Conservation (phyloP, 192 early-diverging fungal genomes). For the Phlyctochytrium arcticum region DNA sequence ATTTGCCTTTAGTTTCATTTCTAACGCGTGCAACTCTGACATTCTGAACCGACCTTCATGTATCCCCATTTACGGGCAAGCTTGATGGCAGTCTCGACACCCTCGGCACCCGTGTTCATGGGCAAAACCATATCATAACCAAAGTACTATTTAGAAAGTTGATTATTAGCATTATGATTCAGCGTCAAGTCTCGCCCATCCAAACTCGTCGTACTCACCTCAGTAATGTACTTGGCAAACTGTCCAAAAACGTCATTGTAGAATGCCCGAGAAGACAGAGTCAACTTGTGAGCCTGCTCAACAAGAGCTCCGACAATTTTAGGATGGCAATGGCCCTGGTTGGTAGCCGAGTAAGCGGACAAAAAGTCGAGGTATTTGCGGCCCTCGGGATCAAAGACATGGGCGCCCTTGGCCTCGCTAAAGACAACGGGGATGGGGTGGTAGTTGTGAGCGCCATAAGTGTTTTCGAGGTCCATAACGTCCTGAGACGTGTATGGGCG, state of each 20-base stretch:
- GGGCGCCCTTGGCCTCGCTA: slow-evolving; percentile 75
- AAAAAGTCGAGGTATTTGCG: slow-evolving; percentile 85
- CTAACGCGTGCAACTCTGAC: not conserved
- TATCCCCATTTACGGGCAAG: slow-evolving; percentile 97
- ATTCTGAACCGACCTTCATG: slow-evolving; percentile 40
- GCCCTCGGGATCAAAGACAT: slow-evolving; percentile 94
- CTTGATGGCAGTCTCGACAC: slow-evolving; percentile 98
- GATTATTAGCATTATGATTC: not conserved
- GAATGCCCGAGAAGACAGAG: slow-evolving; percentile 92
- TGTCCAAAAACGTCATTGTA: slow-evolving; percentile 91
- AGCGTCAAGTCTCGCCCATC: not conserved
- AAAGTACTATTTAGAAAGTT: slow-evolving; percentile 60
- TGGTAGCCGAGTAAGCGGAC: slow-evolving; percentile 79
- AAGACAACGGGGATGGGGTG: slow-evolving; percentile 96
- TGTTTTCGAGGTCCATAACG: slow-evolving; percentile 65
- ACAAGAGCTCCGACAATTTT: slow-evolving; percentile 87
- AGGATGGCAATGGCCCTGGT: slow-evolving; percentile 93
- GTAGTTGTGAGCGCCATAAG: slow-evolving; percentile 96
- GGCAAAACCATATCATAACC: slow-evolving; percentile 97
- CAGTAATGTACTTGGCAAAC: slow-evolving; percentile 87
- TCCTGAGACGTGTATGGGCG: slow-evolving; percentile 16
- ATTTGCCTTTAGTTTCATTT: not conserved
- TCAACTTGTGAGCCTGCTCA: slow-evolving; percentile 81
- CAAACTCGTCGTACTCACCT: slow-evolving; percentile 39
- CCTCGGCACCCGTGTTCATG: slow-evolving; percentile 99